Conservation (phyloP, 176 grass and related monocot genomes). For the Eragrostis curvula region DNA sequence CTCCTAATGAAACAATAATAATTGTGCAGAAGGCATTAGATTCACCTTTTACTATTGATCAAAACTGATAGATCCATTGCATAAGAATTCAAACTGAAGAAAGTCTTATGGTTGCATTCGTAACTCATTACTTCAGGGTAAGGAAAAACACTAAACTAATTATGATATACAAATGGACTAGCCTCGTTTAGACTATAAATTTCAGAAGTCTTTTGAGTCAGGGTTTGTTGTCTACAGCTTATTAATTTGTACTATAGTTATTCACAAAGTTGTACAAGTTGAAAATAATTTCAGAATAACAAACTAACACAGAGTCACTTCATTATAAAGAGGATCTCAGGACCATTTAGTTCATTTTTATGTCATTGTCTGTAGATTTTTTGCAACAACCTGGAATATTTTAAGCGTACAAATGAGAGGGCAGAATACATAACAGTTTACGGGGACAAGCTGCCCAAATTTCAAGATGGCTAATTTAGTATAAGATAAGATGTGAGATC, state of each 20-base stretch:
- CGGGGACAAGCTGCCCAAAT: not conserved
- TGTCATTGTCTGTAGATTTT: not conserved
- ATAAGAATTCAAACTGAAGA: not conserved
- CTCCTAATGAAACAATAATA: not conserved
- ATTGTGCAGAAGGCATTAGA: not conserved
- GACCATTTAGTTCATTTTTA: not conserved
- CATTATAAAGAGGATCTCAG: too few species aligned
- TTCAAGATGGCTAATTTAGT: not conserved
- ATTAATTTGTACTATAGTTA: not conserved
- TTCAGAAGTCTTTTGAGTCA: not conserved
- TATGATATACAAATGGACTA: too few species aligned
- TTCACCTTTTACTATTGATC: not conserved
- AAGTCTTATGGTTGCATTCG: not conserved
- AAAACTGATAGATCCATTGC: not conserved
- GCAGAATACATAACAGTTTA: not conserved
- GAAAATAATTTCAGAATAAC: not conserved
- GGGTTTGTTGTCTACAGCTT: not conserved
- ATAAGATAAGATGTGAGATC: not conserved
- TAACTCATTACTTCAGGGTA: not conserved
- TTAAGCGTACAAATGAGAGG: not conserved
- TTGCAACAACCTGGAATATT: not conserved
- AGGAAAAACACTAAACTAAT: not conserved
- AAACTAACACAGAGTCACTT: not conserved
- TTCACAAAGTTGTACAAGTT: not conserved
- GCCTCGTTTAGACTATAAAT: not conserved